Evolutionary conservation across 2,329 filamentous ascomycete genomes (phyloP).

Genomic region (Elsinoe ampelina): DNA sequence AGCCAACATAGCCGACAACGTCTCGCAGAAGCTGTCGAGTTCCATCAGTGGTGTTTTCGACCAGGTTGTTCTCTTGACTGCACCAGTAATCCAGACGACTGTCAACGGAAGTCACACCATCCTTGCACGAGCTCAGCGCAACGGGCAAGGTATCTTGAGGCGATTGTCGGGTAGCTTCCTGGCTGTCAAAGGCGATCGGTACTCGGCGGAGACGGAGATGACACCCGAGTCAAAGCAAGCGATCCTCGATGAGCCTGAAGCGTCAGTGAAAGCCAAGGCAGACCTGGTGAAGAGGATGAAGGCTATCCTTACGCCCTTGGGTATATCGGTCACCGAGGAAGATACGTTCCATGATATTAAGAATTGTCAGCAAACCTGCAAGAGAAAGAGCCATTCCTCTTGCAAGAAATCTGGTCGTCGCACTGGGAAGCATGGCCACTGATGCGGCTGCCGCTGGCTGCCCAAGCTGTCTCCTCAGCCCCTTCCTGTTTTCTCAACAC

Average conservation of each 20-base stretch:
- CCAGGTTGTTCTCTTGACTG: background rate
- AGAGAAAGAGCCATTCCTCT: background rate
- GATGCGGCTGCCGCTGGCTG: background rate
- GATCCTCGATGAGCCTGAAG: no score
- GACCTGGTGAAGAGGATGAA: no score
- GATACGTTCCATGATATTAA: background rate
- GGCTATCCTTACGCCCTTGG: no score
- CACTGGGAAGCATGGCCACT: background rate
- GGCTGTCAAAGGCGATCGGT: background rate
- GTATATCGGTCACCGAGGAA: background rate
- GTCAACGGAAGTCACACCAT: background rate
- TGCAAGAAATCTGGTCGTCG: background rate
- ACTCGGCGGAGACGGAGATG: background rate
- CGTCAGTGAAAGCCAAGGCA: no score
- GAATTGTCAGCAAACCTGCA: background rate
- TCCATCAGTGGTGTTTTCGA: background rate
- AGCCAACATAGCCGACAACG: background rate
- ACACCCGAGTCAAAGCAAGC: no score
- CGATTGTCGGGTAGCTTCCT: background rate
- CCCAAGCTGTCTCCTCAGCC: background rate
- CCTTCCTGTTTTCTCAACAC: background rate
- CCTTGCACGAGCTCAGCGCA: slow-evolving; percentile 3
- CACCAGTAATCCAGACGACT: background rate
- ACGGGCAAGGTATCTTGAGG: background rate
- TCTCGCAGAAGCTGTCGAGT: background rate